Percentiles rank a stretch among this genome's conserved stretches.
Conservation (phyloP, 2,329 filamentous ascomycete species). For the Fusarium citri region DNA sequence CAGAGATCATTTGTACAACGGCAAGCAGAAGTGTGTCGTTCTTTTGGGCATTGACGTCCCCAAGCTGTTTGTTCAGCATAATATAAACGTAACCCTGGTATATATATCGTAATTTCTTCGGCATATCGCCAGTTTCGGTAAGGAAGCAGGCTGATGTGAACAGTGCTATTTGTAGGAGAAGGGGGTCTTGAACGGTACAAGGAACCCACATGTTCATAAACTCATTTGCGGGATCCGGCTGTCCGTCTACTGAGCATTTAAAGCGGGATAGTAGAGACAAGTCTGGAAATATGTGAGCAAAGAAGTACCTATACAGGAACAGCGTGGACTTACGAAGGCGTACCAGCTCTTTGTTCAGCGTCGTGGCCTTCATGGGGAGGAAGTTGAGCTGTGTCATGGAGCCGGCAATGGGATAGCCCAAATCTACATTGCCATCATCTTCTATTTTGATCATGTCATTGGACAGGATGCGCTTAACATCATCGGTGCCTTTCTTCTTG, state of each 20-base stretch:
- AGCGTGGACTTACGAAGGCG: slow-evolving; percentile 56
- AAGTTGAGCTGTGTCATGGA: slow-evolving; percentile 54
- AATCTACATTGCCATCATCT: slow-evolving; percentile 27
- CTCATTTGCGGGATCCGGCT: slow-evolving; percentile 56
- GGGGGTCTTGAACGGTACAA: slow-evolving; percentile 61
- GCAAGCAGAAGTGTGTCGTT: slow-evolving; percentile 61
- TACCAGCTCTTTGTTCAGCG: slow-evolving; percentile 61
- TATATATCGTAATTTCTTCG: slow-evolving; percentile 56
- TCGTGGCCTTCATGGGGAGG: slow-evolving; percentile 56
- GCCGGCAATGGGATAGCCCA: slow-evolving; percentile 41
- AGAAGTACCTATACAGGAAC: not conserved
- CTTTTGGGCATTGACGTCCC: slow-evolving; percentile 50
- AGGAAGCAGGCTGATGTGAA: slow-evolving; percentile 65
- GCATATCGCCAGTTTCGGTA: slow-evolving; percentile 60
- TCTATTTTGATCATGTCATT: slow-evolving; percentile 39
- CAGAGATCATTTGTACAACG: slow-evolving; percentile 61
- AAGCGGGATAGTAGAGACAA: slow-evolving; percentile 62
- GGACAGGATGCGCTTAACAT: slow-evolving; percentile 47
- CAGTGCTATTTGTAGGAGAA: slow-evolving; percentile 61
- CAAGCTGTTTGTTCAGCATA: slow-evolving; percentile 61
- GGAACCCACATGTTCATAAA: slow-evolving; percentile 63
- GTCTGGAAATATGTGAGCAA: slow-evolving; percentile 49
- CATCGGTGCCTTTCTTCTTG: slow-evolving; percentile 46
- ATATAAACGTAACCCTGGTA: slow-evolving; percentile 58
- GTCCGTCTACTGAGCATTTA: slow-evolving; percentile 63